Conservation (phyloP, 768 basidiomycete species). For the Hericium alpestre region DNA sequence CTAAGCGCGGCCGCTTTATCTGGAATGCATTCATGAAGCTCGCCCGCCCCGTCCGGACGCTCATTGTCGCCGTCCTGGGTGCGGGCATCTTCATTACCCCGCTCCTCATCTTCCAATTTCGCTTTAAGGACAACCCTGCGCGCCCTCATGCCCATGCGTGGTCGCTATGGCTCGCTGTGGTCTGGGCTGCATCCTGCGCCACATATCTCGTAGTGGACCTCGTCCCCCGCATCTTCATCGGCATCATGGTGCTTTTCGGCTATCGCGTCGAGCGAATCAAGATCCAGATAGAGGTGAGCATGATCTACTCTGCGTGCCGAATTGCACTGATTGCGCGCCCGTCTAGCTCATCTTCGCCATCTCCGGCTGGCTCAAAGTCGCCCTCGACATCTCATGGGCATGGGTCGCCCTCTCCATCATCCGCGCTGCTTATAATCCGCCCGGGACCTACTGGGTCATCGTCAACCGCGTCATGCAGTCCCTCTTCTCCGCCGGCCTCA, state of each 20-base stretch:
- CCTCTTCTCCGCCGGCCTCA: slow-evolving; percentile 32
- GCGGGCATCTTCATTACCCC: slow-evolving; percentile 59
- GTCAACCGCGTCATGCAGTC: slow-evolving; percentile 65
- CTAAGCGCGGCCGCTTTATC: slow-evolving; percentile 50
- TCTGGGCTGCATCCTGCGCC: slow-evolving; percentile 50
- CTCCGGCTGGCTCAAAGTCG: slow-evolving; percentile 59
- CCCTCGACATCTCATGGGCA: slow-evolving; percentile 55
- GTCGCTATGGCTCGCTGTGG: slow-evolving; percentile 61
- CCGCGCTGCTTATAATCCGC: slow-evolving; percentile 44
- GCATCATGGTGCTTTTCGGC: slow-evolving; percentile 42
- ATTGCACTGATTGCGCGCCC: neutral
- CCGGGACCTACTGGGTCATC: slow-evolving; percentile 55
- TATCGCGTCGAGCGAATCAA: slow-evolving; percentile 57
- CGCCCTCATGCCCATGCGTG: slow-evolving; percentile 50
- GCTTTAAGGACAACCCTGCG: slow-evolving; percentile 38
- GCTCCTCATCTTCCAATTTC: slow-evolving; percentile 54
- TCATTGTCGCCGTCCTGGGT: slow-evolving; percentile 50
- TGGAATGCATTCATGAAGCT: slow-evolving; percentile 62
- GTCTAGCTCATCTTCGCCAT: slow-evolving; percentile 56
- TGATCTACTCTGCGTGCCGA: neutral
- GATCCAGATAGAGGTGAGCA: slow-evolving; percentile 54
- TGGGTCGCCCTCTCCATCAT: slow-evolving; percentile 68
- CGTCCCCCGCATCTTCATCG: slow-evolving; percentile 45
- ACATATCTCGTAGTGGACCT: slow-evolving; percentile 60
- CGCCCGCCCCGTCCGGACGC: slow-evolving; percentile 44